These are phyloP conservation scores for Pyricularia grisea DNA, from an alignment of 2,329 filamentous ascomycete species.

Conservation along the genomic window DNA sequence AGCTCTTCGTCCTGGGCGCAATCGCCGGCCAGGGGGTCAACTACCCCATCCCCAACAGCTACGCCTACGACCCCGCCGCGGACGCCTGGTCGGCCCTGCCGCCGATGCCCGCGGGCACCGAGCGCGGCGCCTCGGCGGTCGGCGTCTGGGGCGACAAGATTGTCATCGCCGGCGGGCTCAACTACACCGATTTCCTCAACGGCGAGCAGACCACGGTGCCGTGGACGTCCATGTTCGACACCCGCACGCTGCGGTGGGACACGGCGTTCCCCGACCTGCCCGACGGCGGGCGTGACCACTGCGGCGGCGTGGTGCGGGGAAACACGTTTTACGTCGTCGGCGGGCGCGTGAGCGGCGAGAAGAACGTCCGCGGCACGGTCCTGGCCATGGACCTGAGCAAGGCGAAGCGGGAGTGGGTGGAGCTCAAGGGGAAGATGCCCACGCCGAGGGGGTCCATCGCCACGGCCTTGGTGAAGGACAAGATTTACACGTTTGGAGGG, in stretches of 20 bases:
- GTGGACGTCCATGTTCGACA: constrained; percentile 21
- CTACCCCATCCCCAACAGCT: constrained; percentile 16
- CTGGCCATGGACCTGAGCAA: constrained; percentile 18
- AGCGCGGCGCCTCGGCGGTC: constrained; percentile 22
- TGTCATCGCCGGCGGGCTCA: constrained; percentile 28
- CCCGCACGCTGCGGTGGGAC: constrained; percentile 15
- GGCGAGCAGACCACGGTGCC: constrained; percentile 16
- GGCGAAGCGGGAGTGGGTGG: constrained; percentile 16
- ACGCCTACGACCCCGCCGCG: constrained; percentile 18
- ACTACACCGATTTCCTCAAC: constrained; percentile 9
- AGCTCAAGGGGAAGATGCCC: constrained; percentile 20
- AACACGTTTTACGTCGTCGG: constrained; percentile 26
- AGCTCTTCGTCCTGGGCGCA: constrained; percentile 28
- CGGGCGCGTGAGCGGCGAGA: constrained; percentile 18
- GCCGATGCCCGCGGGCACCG: constrained; percentile 16
- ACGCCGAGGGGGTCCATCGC: constrained; percentile 24
- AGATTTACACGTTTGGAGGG: constrained; percentile 27
- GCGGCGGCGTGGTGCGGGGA: constrained; percentile 16
- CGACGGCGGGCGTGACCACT: constrained; percentile 26
- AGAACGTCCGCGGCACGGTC: constrained; percentile 22
- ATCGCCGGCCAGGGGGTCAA: constrained; percentile 17
- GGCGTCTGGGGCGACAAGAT: constrained; percentile 20
- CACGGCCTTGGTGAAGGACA: constrained; percentile 17
- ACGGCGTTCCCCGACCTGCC: constrained; percentile 17
- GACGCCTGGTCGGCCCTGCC: constrained; percentile 19